Conservation (phyloP, 805 yeast genomes). For the Yarrowia sp. region DNA sequence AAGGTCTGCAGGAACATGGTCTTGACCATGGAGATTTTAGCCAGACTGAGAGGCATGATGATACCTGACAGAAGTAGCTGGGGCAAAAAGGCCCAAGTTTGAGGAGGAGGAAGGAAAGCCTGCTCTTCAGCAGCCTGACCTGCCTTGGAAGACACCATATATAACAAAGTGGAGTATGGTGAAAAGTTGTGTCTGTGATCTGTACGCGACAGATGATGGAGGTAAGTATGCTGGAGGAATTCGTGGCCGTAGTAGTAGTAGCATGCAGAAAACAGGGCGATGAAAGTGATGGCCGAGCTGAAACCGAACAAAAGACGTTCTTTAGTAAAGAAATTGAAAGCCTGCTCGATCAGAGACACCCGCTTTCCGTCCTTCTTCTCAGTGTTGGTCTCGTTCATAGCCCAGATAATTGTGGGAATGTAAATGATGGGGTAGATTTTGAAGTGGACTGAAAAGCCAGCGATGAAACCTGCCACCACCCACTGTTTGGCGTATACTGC, state of each 20-base stretch:
- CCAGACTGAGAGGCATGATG: constrained; percentile 62
- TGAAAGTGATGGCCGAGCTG: constrained; percentile 56
- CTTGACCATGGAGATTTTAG: constrained; percentile 55
- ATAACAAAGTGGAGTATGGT: constrained; percentile 75
- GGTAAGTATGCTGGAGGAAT: constrained; percentile 75
- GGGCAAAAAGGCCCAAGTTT: constrained; percentile 78
- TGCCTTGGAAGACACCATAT: constrained; percentile 53
- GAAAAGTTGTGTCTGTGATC: constrained; percentile 98
- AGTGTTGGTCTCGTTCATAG: constrained; percentile 47
- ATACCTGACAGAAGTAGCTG: constrained; percentile 70
- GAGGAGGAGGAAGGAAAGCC: constrained; percentile 40
- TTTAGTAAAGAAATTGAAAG: constrained; percentile 51
- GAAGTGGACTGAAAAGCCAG: constrained; percentile 86
- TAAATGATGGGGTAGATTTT: constrained; percentile 93
- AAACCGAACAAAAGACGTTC: constrained; percentile 55
- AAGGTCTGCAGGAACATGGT: constrained; percentile 78
- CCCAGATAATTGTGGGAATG: constrained; percentile 70
- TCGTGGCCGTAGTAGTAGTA: constrained; percentile 73
- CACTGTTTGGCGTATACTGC: constrained; percentile 54
- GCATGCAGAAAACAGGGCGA: constrained; percentile 63
- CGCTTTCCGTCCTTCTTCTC: constrained; percentile 41
- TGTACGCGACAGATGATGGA: constrained; percentile 80
- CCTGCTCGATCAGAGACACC: constrained; percentile 46
- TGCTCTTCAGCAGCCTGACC: constrained; percentile 29
- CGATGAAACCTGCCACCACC: constrained; percentile 55